Evolutionary conservation across 1,284 basidiomycete genomes (phyloP), one percentile per base, ranked within the genome.

Genomic region (Cyathus olla): DNA sequence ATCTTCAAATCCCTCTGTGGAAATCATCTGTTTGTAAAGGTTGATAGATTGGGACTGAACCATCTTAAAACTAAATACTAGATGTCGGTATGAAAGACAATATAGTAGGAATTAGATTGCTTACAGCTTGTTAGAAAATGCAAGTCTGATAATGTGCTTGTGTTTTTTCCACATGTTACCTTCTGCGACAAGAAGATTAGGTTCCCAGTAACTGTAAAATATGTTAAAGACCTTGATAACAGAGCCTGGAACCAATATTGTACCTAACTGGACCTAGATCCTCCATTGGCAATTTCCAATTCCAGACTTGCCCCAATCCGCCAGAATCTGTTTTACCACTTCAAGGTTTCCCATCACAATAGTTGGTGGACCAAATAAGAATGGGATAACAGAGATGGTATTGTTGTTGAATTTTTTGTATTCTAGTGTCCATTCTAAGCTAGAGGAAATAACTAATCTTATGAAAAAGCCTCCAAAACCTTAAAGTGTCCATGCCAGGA

Each of bases 141-240:
- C 82, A 52, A 84, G 85, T 4, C 80, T 83, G 65, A 83, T 74
- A 40, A 87, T 75, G 13, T 79, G 77, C 42, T 85, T 72, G 65
- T 88, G 83, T 56, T 78, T 85, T 40, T 83, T 75, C 85, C 85
- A 87, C 3, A 72, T 65, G 1, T 83, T 81, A 1, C 80, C 79
- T 17, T 84, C 80, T 2, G 83, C 71, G 15, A 80, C 73, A 17
- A 80, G 61, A 5, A 86, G 69, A 62, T 82, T 87, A 71, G 83
- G 81, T 4, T 84, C 86, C 79, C 80, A 86, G 3, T 76, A 55
- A 2, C 84, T 86, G 57, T 3, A 6, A 15, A 9, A 26, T 13
- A 19, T 22, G 19, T 28, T 15, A 19, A 24, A 4, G 6, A 27
- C 15, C 4, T 50, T 19, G 17, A 17, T 55, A 2, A 39, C 24